Conservation (phyloP, 2,329 filamentous ascomycete genomes). For the Aureobasidium sp. region DNA sequence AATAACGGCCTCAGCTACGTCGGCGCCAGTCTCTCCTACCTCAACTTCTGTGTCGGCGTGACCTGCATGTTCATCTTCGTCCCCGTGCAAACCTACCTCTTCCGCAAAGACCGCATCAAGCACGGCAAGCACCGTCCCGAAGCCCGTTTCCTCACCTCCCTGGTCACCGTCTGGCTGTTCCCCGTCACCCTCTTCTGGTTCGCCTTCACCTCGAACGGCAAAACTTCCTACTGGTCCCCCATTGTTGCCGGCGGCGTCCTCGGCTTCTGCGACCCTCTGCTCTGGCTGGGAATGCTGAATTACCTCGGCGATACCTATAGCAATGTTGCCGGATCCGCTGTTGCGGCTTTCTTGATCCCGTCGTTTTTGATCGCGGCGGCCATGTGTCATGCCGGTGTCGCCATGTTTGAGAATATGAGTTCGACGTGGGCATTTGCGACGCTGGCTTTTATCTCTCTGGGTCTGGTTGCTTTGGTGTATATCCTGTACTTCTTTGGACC, state of each 20-base stretch:
- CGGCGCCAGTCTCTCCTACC: conserved; percentile 5
- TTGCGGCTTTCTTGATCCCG: conserved; percentile 11
- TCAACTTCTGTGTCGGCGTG: conserved; percentile 11
- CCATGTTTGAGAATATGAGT: conserved; percentile 12
- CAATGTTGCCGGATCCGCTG: conserved; percentile 9
- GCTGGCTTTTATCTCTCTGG: conserved; percentile 2
- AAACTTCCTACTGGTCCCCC: conserved; percentile 3
- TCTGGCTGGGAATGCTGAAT: conserved; percentile 11
- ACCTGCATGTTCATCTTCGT: conserved; percentile 10
- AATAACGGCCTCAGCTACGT: conserved; percentile 10
- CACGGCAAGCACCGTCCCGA: conserved; percentile 7
- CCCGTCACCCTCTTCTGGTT: conserved; percentile 12
- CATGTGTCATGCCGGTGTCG: conserved; percentile 12
- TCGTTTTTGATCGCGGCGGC: conserved; percentile 6
- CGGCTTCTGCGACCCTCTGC: conserved; percentile 11
- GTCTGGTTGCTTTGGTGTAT: conserved; percentile 7
- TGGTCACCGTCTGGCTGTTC: conserved; percentile 10
- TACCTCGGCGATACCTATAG: conserved; percentile 8
- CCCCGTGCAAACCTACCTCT: conserved; percentile 10
- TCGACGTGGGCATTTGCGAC: conserved; percentile 11
- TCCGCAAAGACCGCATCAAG: conserved; percentile 8
- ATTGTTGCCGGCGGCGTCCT: conserved; percentile 11
- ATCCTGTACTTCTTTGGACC: conserved; percentile 10
- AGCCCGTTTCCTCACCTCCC: conserved; percentile 11
- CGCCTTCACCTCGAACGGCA: conserved; percentile 11